Conservation (phyloP, 2,329 filamentous ascomycete genomes). For the Hypoxylon sp. region DNA sequence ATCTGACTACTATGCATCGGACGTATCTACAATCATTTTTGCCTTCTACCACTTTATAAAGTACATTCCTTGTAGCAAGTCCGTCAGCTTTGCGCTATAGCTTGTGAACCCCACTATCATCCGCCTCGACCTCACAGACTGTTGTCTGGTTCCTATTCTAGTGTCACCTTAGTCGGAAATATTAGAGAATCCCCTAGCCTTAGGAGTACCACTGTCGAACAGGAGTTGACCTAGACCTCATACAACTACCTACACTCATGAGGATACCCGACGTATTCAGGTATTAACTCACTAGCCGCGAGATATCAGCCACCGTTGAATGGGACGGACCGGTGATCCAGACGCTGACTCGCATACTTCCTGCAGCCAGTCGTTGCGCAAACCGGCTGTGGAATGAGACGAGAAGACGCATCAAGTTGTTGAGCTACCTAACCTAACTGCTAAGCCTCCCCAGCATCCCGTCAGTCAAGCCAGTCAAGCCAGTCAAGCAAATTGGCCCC, state of each 20-base stretch:
- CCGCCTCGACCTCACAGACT: slow-evolving; percentile 30
- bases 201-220: neutral
- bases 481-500: slow-evolving; percentile 30
- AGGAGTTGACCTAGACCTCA: slow-evolving; percentile 3
- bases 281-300: slow-evolving; percentile 16
- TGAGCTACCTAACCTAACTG: slow-evolving; percentile 19
- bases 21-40: neutral
- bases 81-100: slow-evolving; percentile 34
- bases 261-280: neutral
- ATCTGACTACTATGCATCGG: neutral
- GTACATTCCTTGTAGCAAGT: slow-evolving; percentile 15
- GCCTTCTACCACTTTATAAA: neutral
- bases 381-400: slow-evolving; percentile 36
- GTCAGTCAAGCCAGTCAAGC: slow-evolving; percentile 31
- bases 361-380: slow-evolving; percentile 30
- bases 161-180: neutral
- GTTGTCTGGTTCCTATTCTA: slow-evolving; percentile 3
- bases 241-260: neutral
- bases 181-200: neutral
- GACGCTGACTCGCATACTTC: slow-evolving; percentile 36
- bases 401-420: slow-evolving; percentile 14
- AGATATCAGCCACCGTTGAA: slow-evolving; percentile 20
- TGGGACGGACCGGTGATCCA: slow-evolving; percentile 26
- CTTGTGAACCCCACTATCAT: slow-evolving; percentile 41
- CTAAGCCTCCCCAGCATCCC: slow-evolving; percentile 8